Evolutionary conservation across 176 grass and related monocot species (phyloP).

Genomic region (Olyra latifolia): DNA sequence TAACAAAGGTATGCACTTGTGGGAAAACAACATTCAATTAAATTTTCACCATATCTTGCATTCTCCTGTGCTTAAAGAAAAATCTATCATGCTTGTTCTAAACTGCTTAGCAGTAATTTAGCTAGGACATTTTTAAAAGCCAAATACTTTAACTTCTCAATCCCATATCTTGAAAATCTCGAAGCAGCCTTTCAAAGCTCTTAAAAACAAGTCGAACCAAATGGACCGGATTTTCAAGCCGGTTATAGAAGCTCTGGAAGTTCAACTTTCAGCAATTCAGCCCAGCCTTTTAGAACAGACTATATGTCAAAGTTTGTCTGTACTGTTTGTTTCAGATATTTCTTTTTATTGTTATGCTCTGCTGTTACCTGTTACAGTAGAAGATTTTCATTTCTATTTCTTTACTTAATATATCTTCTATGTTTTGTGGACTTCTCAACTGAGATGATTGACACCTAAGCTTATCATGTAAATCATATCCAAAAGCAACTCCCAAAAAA

Average conservation of each 20-base stretch:
- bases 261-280: neutral
- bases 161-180: too few species aligned
- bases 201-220: too few species aligned
- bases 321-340: neutral
- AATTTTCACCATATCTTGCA: conserved; percentile 9
- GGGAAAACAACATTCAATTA: conserved; percentile 1
- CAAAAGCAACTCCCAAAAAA: neutral
- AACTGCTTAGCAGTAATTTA: too few species aligned
- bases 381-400: conserved; percentile 6
- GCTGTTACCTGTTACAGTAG: conserved; percentile 9
- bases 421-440: conserved; percentile 24
- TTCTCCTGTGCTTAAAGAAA: neutral
- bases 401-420: conserved; percentile 16
- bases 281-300: neutral
- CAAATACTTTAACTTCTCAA: too few species aligned
- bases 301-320: neutral
- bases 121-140: too few species aligned
- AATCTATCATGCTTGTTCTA: neutral
- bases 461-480: conserved; percentile 24
- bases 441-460: neutral
- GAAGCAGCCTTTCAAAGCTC: too few species aligned
- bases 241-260: too few species aligned
- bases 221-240: too few species aligned
- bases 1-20: conserved; percentile 68
- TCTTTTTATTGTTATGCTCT: conserved; percentile 17